Base-by-base conservation (phyloP, 176 grass and related monocot genomes). In the Triticum dicoccoides region DNA sequence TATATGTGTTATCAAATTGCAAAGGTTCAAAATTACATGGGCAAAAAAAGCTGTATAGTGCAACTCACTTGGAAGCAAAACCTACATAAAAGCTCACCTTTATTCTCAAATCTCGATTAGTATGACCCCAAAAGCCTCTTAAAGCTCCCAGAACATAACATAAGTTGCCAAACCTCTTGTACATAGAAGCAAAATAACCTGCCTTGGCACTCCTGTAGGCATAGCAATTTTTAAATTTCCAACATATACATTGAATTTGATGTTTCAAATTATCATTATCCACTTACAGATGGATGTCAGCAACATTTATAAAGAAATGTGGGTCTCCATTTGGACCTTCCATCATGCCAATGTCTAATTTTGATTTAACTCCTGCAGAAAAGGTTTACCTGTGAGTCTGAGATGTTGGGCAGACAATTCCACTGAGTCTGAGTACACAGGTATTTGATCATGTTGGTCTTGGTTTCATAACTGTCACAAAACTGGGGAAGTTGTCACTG, bases 221-320 rank as follows among this genome's bases (percentile, higher is more conserved):
- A 65, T 44, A 74, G 47, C n/a, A 29, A 64, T 82, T 77, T 14
- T 90, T 59, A 3, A 42, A 27, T 80, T 67, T 34, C 73, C 45
- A 90, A 80, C 39, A 12, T 29, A 35, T 86, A 72, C 69, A 77
- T 3, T 70, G 41, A 86, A 66, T 71, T 65, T 67, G 4, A 84
- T 10, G 32, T 34, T 65, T 83, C 59, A 70, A 59, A 82, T 76
- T 24, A 15, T 25, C 30, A 63, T 52, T 39, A 73, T 84, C 52
- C 82, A 84, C 89, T 94, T 94, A 98, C 96, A 98, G 91, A 91
- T 96, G 96, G 35, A 96, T 88, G 81, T 98, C 93, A 83, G 96
- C 93, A 82, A 94, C 96, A 89, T 98, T 98, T 82, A 98, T 66
- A 82, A 98, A 98, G 77, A 92, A 98, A 86, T 96, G 91, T 51